Evolutionary conservation across 768 basidiomycete species (phyloP), one percentile per base, ranked within the genome.

Genomic region (Jaapia argillacea): DNA sequence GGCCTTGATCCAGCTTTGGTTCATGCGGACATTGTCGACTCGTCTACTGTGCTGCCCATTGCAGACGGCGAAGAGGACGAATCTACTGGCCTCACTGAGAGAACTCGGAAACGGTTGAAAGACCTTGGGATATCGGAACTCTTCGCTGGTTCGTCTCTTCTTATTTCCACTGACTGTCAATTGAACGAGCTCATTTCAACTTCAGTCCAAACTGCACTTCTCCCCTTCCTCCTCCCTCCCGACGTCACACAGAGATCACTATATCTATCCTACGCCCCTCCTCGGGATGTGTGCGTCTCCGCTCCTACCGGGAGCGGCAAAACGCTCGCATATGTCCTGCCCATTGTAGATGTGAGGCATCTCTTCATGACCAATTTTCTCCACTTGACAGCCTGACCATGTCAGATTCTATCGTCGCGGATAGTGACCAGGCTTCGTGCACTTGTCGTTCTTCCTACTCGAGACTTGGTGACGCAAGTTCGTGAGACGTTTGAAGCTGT

Each of bases 231-330:
- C 0, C 71, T 93, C 12, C 69, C 72, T 13, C 41, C 65, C 39
- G 56, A 68, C 14, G 50, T 57, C 6, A 51, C 58, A 3, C 58
- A 70, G 31, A 58, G 66, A 40, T 59, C 67, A 1, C 60, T 91
- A 6, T 88, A 89, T 54, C 65, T 71, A 35, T 81, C 87, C 0
- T 81, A 75, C 51, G 57, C 72, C 45, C 71, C 76, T 26, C 80
- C 80, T 22, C 71, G 71, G 22, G 96, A 99, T 61, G 72, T 92
- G 10, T 93, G 92, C 51, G 86, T 94, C 10, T 96, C 91, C 5
- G 96, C 96, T 1, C 96, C 96, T 0, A 99, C 96, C 0, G 96
- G 96, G 20, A 96, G 92, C 52, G 96, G 96, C 0, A 99, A 99
- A 62, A 99, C 94, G 0, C 71, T 99, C 23, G 87, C 90, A n/a